Evolutionary conservation across 1,284 basidiomycete species (phyloP).

Genomic region (Trametes polyzona): DNA sequence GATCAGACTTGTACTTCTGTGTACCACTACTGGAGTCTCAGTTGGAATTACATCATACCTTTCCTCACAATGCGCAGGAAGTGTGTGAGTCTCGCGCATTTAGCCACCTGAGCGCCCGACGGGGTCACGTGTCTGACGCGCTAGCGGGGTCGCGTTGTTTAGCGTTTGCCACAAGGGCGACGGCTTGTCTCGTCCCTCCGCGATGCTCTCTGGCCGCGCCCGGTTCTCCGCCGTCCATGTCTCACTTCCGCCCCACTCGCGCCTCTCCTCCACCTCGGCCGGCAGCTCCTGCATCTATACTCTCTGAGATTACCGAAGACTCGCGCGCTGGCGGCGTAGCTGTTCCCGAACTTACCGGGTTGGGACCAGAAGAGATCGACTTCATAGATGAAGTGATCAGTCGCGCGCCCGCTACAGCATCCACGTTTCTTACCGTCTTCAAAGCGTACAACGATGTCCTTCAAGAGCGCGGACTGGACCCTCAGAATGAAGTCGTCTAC

Average conservation of each 20-base stretch:
- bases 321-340: constrained; percentile 53
- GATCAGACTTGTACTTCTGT: background rate
- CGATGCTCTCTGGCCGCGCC: constrained; percentile 10
- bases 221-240: constrained; percentile 26
- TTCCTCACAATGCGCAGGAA: too few species aligned
- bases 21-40: too few species aligned
- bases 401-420: constrained; percentile 64
- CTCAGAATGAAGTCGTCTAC: constrained; percentile 77
- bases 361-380: constrained; percentile 64
- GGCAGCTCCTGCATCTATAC: constrained; percentile 21
- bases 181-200: constrained; percentile 8
- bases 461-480: constrained; percentile 71
- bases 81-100: too few species aligned
- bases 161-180: constrained; percentile 12
- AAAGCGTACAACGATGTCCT: constrained; percentile 81
- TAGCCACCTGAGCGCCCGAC: background rate
- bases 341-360: constrained; percentile 58
- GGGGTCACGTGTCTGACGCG: constrained; percentile 26
- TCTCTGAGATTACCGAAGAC: constrained; percentile 39
- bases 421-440: constrained; percentile 76
- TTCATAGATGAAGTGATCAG: constrained; percentile 75
- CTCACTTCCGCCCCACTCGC: constrained; percentile 36
- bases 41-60: too few species aligned
- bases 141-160: constrained; percentile 16
- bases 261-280: constrained; percentile 36